Evolutionary conservation across 306 rosid species (phyloP).

Genomic region (Lithocarpus polystachyus): DNA sequence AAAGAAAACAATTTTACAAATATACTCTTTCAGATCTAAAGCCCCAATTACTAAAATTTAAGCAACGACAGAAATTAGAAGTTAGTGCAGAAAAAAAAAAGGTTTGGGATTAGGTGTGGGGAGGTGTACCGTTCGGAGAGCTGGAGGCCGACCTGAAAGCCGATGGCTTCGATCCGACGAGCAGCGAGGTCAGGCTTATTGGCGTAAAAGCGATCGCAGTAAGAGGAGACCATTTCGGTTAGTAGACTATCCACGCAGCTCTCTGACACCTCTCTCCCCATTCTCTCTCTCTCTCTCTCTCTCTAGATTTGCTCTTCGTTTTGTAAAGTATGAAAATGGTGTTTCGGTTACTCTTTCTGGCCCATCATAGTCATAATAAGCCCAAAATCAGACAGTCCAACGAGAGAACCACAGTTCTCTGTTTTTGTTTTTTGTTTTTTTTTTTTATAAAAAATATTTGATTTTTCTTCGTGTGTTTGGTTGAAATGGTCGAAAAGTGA

Average conservation of each 20-base stretch:
- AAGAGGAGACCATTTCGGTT: conserved; percentile 86
- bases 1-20: background rate
- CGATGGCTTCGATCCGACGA: conserved; percentile 93
- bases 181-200: conserved; percentile 93
- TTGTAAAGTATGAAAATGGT: background rate
- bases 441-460: no score
- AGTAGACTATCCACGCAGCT: conserved; percentile 84
- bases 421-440: no score
- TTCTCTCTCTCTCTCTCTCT: conserved; percentile 16
- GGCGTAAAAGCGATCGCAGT: conserved; percentile 84
- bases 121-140: conserved; percentile 83
- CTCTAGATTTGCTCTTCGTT: background rate
- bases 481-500: accelerated
- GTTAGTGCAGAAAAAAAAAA: background rate
- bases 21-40: conserved; percentile 23
- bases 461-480: no score
- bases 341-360: background rate
- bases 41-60: background rate
- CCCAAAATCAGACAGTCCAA: background rate
- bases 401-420: no score
- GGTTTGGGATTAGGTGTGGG: background rate
- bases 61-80: background rate
- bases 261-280: conserved; percentile 92
- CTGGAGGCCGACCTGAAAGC: conserved; percentile 96
- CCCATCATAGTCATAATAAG: background rate